Percentiles rank a stretch among this genome's conserved stretches.
Conservation (phyloP, 768 basidiomycete genomes). For the Amanita muscaria region DNA sequence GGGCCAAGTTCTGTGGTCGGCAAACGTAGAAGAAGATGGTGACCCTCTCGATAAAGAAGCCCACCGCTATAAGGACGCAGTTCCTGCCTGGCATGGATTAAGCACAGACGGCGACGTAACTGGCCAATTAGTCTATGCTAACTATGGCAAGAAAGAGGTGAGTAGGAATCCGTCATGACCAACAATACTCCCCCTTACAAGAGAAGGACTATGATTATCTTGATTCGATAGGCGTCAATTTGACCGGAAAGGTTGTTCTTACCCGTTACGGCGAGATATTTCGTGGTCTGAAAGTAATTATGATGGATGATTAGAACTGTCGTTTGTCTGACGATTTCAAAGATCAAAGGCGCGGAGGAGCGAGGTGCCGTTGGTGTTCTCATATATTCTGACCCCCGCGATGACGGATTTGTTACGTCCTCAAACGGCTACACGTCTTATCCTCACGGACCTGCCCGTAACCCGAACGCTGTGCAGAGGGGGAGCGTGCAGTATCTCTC, state of each 20-base stretch:
- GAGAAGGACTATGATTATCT: conserved; percentile 44
- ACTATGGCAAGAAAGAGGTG: conserved; percentile 65
- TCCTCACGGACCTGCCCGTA: conserved; percentile 83
- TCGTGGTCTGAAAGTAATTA: conserved; percentile 76
- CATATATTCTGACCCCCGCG: conserved; percentile 80
- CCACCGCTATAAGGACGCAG: conserved; percentile 50
- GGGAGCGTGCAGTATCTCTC: conserved; percentile 73
- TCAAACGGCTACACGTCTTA: conserved; percentile 72
- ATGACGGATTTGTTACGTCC: conserved; percentile 72
- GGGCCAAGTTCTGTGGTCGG: conserved; percentile 51
- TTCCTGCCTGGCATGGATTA: conserved; percentile 83
- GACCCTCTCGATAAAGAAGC: conserved; percentile 67
- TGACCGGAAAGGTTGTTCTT: conserved; percentile 73
- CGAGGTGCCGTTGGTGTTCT: conserved; percentile 70
- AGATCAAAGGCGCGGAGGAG: conserved; percentile 81
- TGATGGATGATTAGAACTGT: not conserved
- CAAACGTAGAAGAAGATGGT: conserved; percentile 66
- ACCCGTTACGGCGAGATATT: conserved; percentile 69
- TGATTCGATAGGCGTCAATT: conserved; percentile 51
- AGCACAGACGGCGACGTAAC: conserved; percentile 68
- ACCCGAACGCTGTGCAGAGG: conserved; percentile 76
- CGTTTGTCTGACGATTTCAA: not conserved
- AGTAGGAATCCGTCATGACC: not conserved
- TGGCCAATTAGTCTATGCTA: conserved; percentile 67
- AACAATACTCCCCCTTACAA: too few species aligned